These are phyloP conservation scores for Penicillium coprophilum DNA, from an alignment of 495 filamentous ascomycete genomes.

Conservation along the genomic window DNA sequence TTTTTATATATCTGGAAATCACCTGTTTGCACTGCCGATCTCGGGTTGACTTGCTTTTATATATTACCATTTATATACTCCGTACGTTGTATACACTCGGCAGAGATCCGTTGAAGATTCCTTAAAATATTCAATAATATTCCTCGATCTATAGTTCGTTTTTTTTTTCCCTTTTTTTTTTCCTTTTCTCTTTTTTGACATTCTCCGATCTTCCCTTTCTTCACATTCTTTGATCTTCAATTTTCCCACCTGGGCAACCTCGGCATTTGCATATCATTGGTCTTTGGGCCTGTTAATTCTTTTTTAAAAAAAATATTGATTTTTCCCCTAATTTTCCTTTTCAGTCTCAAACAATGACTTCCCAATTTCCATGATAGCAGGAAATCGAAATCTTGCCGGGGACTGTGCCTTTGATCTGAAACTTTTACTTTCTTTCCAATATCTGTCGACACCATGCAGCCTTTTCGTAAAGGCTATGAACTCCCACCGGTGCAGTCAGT, in stretches of 20 bases:
- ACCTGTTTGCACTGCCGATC: conserved; percentile 44
- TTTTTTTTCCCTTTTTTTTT: conserved; percentile 8
- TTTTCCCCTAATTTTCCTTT: background rate
- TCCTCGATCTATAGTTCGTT: conserved; percentile 32
- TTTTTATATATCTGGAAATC: no score
- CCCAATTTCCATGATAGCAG: background rate
- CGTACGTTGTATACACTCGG: conserved; percentile 18
- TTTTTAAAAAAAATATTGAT: background rate
- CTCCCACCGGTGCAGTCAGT: conserved; percentile 44
- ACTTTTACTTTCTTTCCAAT: conserved; percentile 17
- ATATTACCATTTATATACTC: conserved; percentile 14
- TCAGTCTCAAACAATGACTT: conserved; percentile 8
- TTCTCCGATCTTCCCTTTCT: conserved; percentile 11
- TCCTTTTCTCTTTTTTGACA: conserved; percentile 26
- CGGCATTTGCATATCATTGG: conserved; percentile 26
- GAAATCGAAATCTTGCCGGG: background rate
- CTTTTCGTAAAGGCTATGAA: conserved; percentile 34
- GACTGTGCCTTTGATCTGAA: no score
- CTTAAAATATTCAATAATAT: conserved; percentile 30
- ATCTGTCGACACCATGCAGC: conserved; percentile 19
- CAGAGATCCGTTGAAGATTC: conserved; percentile 33
- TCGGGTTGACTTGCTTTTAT: conserved; percentile 21
- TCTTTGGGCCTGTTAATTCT: conserved; percentile 1
- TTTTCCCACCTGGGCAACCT: conserved; percentile 18
- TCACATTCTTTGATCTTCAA: conserved; percentile 27